Conservation (phyloP, 345 rosid species). For the Eucalyptus marginata region DNA sequence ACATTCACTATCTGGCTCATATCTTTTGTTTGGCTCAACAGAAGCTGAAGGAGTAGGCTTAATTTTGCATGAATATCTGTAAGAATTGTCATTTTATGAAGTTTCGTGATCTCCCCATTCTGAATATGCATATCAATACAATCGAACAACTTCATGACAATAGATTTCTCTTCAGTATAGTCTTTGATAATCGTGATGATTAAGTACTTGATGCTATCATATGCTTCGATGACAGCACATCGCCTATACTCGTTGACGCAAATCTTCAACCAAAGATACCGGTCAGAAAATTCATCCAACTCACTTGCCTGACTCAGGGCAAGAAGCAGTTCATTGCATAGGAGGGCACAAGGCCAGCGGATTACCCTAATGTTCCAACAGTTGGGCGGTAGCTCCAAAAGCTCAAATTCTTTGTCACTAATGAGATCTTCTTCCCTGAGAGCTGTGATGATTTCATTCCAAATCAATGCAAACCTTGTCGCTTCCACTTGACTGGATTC, state of each 20-base stretch:
- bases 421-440: constrained; percentile 89
- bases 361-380: constrained; percentile 75
- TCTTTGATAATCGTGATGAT: constrained; percentile 33
- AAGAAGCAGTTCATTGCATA: constrained; percentile 80
- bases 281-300: constrained; percentile 60
- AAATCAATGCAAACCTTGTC: constrained; percentile 72
- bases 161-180: constrained; percentile 52
- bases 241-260: constrained; percentile 72
- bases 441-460: constrained; percentile 72
- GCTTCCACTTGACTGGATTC: constrained; percentile 87
- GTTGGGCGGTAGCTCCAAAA: constrained; percentile 73
- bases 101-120: constrained; percentile 24
- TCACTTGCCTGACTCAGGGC: constrained; percentile 76
- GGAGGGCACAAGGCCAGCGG: constrained; percentile 87
- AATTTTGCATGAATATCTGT: constrained; percentile 51
- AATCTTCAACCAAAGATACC: constrained; percentile 73
- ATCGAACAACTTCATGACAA: constrained; percentile 30
- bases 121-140: constrained; percentile 44
- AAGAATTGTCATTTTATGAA: constrained; percentile 31
- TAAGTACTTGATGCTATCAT: constrained; percentile 68
- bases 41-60: constrained; percentile 49
- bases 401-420: constrained; percentile 65
- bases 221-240: constrained; percentile 87
- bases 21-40: constrained; percentile 44
- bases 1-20: constrained; percentile 42